Percentiles rank a stretch among this genome's conserved stretches.
Evolutionary conservation across 768 basidiomycete species (phyloP).

Genomic region (Trametes maxima): DNA sequence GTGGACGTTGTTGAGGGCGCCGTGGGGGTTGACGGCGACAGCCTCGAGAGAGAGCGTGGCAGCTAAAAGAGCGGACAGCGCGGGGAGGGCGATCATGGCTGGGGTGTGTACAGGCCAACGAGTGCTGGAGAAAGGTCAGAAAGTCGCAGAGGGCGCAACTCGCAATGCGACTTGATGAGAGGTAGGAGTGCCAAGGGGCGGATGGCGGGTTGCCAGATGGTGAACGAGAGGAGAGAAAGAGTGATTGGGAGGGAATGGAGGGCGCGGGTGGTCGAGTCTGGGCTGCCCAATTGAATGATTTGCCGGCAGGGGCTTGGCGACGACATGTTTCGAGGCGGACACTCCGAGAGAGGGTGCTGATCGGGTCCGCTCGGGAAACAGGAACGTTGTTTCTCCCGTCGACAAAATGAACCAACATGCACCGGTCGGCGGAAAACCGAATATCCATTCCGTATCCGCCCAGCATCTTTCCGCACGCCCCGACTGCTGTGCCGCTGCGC

Average conservation of each 20-base stretch:
- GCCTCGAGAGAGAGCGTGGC: conserved; percentile 23
- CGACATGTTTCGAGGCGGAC: conserved; percentile 10
- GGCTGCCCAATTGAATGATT: too few species aligned
- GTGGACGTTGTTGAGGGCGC: conserved; percentile 1
- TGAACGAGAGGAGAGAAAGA: background rate
- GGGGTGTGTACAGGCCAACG: conserved; percentile 9
- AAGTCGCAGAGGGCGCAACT: conserved; percentile 25
- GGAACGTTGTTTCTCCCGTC: conserved; percentile 6
- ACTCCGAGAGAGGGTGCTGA: background rate
- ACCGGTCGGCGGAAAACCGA: too few species aligned
- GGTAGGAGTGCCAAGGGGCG: background rate
- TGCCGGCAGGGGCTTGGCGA: conserved; percentile 4
- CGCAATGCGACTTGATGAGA: conserved; percentile 15
- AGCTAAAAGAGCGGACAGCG: conserved; percentile 27
- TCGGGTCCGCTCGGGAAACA: background rate
- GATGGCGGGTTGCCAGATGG: conserved; percentile 15
- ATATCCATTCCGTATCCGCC: too few species aligned
- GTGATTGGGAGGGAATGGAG: background rate
- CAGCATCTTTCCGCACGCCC: too few species aligned
- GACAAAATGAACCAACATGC: background rate
- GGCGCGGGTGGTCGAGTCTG: background rate
- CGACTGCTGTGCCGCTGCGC: too few species aligned
- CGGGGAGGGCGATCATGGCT: conserved; percentile 20
- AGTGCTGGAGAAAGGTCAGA: background rate
- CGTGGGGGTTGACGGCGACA: conserved; percentile 21